Evolutionary conservation across 1,139 yeast genomes (phyloP).

Genomic region (Kodamaea alishanica): DNA sequence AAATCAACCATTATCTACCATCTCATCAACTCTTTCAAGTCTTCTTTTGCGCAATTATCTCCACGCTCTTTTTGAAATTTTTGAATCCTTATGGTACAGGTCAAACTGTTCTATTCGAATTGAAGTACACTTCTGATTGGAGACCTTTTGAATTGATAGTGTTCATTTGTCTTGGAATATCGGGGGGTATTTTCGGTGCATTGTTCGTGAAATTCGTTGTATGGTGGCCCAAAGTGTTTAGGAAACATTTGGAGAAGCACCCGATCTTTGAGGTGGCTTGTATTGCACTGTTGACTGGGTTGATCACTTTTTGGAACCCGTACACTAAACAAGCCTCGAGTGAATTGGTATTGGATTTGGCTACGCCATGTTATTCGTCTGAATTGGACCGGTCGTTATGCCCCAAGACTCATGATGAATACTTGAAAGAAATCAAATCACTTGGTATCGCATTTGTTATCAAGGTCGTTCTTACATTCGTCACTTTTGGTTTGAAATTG

Average conservation of each 20-base stretch:
- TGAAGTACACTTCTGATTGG: slow-evolving; percentile 57
- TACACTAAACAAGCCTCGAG: slow-evolving; percentile 53
- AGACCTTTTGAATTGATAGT: slow-evolving; percentile 44
- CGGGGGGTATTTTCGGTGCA: slow-evolving; percentile 61
- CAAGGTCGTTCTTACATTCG: slow-evolving; percentile 46
- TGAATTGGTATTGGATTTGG: slow-evolving; percentile 51
- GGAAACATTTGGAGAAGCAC: slow-evolving; percentile 35
- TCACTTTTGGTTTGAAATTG: slow-evolving; percentile 59
- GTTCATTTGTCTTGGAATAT: slow-evolving; percentile 49
- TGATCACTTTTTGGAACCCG: slow-evolving; percentile 49
- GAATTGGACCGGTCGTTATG: slow-evolving; percentile 35
- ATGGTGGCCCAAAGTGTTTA: slow-evolving; percentile 48
- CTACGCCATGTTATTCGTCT: slow-evolving; percentile 45
- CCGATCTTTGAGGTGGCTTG: slow-evolving; percentile 50
- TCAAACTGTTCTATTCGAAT: slow-evolving; percentile 56
- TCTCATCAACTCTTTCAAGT: slow-evolving; percentile 57
- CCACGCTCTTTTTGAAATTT: slow-evolving; percentile 54
- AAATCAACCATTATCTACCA: slow-evolving; percentile 57
- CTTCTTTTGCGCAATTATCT: slow-evolving; percentile 58
- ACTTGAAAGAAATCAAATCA: slow-evolving; percentile 31
- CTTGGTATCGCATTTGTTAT: slow-evolving; percentile 44
- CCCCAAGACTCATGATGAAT: slow-evolving; percentile 31
- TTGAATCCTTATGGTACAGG: slow-evolving; percentile 64
- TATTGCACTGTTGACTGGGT: slow-evolving; percentile 47
- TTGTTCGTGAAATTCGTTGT: slow-evolving; percentile 46